phyloP scores from a whole-genome alignment of 1,284 basidiomycete species.

The Anthracocystis setariae region DNA sequence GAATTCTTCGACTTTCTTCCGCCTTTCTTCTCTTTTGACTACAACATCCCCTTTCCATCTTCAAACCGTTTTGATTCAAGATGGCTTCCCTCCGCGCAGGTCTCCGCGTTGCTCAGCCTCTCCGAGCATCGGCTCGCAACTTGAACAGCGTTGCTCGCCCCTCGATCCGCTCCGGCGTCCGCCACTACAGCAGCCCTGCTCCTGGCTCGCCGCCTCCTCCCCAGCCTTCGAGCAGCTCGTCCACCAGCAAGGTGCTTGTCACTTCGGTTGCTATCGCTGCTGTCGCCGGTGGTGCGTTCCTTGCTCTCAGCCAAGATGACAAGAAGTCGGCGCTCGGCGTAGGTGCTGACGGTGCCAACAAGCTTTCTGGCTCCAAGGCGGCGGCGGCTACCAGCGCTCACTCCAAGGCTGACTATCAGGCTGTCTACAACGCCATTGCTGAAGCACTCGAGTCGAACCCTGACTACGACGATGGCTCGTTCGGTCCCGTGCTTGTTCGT shows the following conservation, averaged over 20 bases:
- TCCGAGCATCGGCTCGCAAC: conserved; percentile 41
- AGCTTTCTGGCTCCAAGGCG: conserved; percentile 46
- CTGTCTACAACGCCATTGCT: conserved; percentile 66
- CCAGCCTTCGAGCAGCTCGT: conserved; percentile 36
- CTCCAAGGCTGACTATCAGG: conserved; percentile 62
- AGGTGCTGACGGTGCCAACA: conserved; percentile 51
- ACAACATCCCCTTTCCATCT: conserved; percentile 5
- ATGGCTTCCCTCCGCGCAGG: conserved; percentile 56
- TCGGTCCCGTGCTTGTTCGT: conserved; percentile 78
- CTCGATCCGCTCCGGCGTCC: conserved; percentile 37
- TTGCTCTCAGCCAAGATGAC: conserved; percentile 38
- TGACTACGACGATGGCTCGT: conserved; percentile 61
- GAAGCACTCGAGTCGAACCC: conserved; percentile 57
- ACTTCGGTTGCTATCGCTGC: conserved; percentile 48
- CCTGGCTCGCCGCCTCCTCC: conserved; percentile 44
- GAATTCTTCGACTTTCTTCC: neutral
- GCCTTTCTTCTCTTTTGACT: conserved; percentile 6
- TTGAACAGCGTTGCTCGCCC: conserved; percentile 34
- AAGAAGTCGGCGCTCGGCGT: conserved; percentile 49
- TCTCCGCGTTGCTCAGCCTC: conserved; percentile 44
- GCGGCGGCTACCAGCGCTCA: conserved; percentile 36
- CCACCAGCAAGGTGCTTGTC: conserved; percentile 46
- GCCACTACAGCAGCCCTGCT: conserved; percentile 49
- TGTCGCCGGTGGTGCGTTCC: conserved; percentile 50
- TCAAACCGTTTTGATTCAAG: conserved; percentile 2